Evolutionary conservation across 441 rosid genomes (phyloP), one percentile per base, ranked within the genome.

Genomic region (Croton laevigatus): DNA sequence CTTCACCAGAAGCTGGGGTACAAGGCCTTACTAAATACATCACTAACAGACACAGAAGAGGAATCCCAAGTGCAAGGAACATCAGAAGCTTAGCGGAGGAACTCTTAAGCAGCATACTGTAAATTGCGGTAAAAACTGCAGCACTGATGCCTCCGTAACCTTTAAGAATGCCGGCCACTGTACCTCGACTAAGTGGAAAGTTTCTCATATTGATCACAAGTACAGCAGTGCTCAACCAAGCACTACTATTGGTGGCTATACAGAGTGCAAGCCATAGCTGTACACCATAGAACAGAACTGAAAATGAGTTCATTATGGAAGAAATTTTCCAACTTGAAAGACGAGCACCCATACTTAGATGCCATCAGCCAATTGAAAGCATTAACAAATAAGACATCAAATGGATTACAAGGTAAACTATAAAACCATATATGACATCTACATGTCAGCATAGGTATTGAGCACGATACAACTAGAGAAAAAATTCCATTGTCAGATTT

Each of bases 191-290:
- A 70, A 86, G 81, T n/a, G 99, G 99, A 72, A 94, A 92, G 77
- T 92, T 94, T 81, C 98, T 88, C 99, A 94, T 94, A 81, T 94
- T 94, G 53, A 97, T 92, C 37, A 94, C 99, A 5, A 92, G 89
- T 59, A 90, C 86, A 20, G 97, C 89, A 22, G 98, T 94, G 73
- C 91, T 83, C 71, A 84, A 86, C 98, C 98, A 91, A 27, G 98
- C 91, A 76, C 84, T 84, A 73, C 97, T 87, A 65, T 91, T 88
- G 51, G 97, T 75, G 5, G 83, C 99, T 40, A 94, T 65, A 75
- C 73, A 80, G 13, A 92, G 89, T n/a, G 97, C 97, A 23, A 92
- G 62, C 80, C 89, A 92, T 60, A 94, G 80, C 99, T 92, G 88
- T 75, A 73, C 46, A 66, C 40, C 55, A 20, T 44, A 23, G 5